Conservation (phyloP, 257 asterid genomes). For the Forsythia suspensa region DNA sequence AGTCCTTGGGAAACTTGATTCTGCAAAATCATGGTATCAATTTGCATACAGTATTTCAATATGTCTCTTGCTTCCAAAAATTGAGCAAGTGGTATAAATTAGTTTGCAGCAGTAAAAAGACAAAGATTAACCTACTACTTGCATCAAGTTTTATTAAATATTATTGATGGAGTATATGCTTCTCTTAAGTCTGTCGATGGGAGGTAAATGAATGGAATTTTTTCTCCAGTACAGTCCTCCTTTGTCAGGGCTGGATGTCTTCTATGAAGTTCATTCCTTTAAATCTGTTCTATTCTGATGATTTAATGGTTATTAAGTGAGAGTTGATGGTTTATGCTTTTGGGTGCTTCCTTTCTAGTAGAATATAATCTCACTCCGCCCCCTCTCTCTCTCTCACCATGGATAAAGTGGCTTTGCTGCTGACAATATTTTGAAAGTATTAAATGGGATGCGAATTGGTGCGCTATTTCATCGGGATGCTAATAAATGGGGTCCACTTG, state of each 20-base stretch:
- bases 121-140: not conserved
- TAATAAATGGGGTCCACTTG: conserved; percentile 46
- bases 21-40: not conserved
- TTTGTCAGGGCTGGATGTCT: not conserved
- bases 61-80: not conserved
- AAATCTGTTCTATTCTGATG: not conserved
- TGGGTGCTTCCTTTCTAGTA: not conserved
- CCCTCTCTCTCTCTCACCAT: conserved; percentile 24
- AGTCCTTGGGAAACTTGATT: not conserved
- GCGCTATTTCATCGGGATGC: conserved; percentile 81
- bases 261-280: not conserved
- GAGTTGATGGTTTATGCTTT: not conserved
- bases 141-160: not conserved
- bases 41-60: too few species aligned
- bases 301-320: not conserved
- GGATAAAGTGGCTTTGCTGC: conserved; percentile 60
- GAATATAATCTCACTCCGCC: not conserved
- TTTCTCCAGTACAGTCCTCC: not conserved
- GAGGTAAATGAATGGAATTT: not conserved
- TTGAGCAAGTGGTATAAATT: not conserved
- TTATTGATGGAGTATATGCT: not conserved
- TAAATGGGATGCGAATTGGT: conserved; percentile 65
- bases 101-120: not conserved
- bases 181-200: not conserved
- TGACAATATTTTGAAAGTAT: conserved; percentile 59